phyloP scores from a whole-genome alignment of 2,329 filamentous ascomycete genomes.

The Pseudofabraea citricarpa region DNA sequence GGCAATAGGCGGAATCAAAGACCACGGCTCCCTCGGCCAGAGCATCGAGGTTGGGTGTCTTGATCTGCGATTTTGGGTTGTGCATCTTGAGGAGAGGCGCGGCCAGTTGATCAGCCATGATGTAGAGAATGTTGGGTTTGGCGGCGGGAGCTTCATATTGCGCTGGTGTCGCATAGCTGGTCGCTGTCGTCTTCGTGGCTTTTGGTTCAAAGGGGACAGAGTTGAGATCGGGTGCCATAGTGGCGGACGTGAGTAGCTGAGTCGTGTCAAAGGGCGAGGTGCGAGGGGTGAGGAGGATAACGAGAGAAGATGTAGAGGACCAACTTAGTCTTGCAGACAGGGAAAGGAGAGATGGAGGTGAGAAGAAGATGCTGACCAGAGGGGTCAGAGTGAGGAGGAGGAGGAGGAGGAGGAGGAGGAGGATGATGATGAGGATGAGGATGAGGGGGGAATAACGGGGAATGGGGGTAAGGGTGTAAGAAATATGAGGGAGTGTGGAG shows the following conservation, averaged over 20 bases:
- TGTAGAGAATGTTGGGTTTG: conserved; percentile 74
- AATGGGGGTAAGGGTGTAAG: neutral
- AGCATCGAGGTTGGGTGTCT: conserved; percentile 83
- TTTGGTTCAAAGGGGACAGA: conserved; percentile 56
- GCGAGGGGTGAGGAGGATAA: neutral
- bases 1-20: conserved; percentile 93
- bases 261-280: neutral
- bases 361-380: neutral
- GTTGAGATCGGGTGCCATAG: conserved; percentile 72
- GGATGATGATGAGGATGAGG: neutral
- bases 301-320: neutral
- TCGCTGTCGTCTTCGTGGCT: conserved; percentile 14
- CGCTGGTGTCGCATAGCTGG: conserved; percentile 16
- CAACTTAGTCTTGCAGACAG: neutral
- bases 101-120: conserved; percentile 95
- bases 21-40: conserved; percentile 79
- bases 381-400: neutral
- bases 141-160: conserved; percentile 8
- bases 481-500: neutral
- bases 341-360: neutral
- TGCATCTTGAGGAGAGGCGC: conserved; percentile 90
- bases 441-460: neutral
- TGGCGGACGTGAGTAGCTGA: conserved; percentile 5
- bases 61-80: conserved; percentile 82
- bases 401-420: neutral